phyloP scores from a whole-genome alignment of 225 moss, liverwort and hornwort genomes.

The Thuidium tamariscinum region DNA sequence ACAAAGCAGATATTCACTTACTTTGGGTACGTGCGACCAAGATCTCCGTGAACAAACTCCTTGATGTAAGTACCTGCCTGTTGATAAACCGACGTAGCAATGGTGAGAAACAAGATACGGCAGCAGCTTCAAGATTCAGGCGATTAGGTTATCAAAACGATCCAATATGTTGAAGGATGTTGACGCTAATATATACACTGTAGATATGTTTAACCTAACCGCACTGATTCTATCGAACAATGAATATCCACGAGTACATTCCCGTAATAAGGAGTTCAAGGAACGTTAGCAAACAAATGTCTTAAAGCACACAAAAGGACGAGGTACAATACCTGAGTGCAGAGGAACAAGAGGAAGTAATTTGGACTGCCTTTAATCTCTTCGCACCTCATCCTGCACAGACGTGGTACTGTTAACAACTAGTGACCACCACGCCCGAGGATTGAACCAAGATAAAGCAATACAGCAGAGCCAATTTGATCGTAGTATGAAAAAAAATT shows the following conservation, averaged over 20 bases:
- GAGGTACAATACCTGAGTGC: slow-evolving; percentile 62
- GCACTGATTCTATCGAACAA: neutral
- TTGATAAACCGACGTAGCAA: neutral
- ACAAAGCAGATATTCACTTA: slow-evolving; percentile 20
- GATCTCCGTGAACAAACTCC: slow-evolving; percentile 97
- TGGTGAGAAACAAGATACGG: neutral
- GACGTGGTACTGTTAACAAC: neutral
- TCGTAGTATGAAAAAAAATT: neutral
- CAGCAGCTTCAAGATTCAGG: neutral
- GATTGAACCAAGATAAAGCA: neutral
- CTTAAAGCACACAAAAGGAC: neutral
- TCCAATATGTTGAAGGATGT: neutral
- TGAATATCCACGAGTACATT: neutral
- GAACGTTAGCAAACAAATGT: neutral
- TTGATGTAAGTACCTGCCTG: slow-evolving; percentile 98
- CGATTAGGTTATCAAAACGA: neutral
- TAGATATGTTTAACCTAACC: neutral
- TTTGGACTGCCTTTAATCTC: slow-evolving; percentile 63
- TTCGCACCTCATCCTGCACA: slow-evolving; percentile 92
- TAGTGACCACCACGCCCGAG: neutral
- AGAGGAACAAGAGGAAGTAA: slow-evolving; percentile 86
- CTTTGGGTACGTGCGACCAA: slow-evolving; percentile 91
- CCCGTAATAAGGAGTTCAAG: neutral
- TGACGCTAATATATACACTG: neutral
- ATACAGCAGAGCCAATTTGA: neutral